phyloP scores from a whole-genome alignment of 805 yeast species.

The Pichia deserticola region DNA sequence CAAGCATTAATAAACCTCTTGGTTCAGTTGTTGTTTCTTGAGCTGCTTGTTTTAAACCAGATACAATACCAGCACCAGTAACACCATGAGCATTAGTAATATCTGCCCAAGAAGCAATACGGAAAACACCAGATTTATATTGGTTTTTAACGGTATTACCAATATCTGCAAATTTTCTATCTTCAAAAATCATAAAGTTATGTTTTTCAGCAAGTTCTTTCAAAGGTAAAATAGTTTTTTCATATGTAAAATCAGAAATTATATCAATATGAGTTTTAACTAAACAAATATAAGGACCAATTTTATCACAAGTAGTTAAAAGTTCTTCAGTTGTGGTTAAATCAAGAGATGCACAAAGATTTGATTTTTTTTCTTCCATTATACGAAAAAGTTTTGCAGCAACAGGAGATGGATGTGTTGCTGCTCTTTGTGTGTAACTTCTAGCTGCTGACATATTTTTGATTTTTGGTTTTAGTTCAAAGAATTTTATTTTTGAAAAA shows the following conservation, averaged over 20 bases:
- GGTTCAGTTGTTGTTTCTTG: slow-evolving; percentile 66
- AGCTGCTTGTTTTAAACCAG: slow-evolving; percentile 79
- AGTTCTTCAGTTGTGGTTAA: slow-evolving; percentile 76
- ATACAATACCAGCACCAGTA: slow-evolving; percentile 89
- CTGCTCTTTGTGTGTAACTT: slow-evolving; percentile 65
- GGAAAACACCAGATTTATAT: slow-evolving; percentile 82
- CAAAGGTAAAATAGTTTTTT: slow-evolving; percentile 70
- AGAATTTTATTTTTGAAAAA: too few species aligned
- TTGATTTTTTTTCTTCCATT: slow-evolving; percentile 76
- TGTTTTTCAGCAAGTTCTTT: slow-evolving; percentile 68
- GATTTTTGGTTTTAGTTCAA: background rate
- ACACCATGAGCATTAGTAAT: slow-evolving; percentile 97
- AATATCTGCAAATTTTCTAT: slow-evolving; percentile 96
- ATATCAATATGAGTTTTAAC: slow-evolving; percentile 95
- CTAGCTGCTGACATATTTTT: background rate
- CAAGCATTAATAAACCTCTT: slow-evolving; percentile 88
- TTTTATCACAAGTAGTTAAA: slow-evolving; percentile 57
- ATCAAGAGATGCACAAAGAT: slow-evolving; percentile 92
- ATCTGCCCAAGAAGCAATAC: slow-evolving; percentile 91
- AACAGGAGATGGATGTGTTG: slow-evolving; percentile 63
- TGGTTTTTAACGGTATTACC: slow-evolving; percentile 96
- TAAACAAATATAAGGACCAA: slow-evolving; percentile 89
- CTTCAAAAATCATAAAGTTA: slow-evolving; percentile 89
- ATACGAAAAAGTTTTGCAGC: slow-evolving; percentile 66
- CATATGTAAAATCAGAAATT: slow-evolving; percentile 79